Conservation (phyloP, 225 moss, liverwort and hornwort genomes). For the Pleurozium schreberi region DNA sequence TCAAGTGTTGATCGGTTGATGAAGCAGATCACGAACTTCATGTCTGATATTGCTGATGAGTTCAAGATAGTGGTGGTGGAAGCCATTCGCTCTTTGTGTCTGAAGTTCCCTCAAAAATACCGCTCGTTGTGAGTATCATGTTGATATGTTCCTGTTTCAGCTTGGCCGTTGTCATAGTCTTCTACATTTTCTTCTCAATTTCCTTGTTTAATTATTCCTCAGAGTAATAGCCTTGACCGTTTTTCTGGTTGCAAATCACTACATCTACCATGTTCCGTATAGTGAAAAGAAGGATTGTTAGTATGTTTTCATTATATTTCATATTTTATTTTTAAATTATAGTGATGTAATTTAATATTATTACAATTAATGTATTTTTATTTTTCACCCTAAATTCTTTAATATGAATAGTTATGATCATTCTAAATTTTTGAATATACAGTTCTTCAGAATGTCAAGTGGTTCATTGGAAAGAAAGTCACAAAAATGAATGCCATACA, state of each 20-base stretch:
- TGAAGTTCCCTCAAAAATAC: conserved; percentile 84
- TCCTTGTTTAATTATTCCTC: neutral
- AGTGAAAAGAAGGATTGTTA: neutral
- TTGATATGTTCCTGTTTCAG: neutral
- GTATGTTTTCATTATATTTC: neutral
- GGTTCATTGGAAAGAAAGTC: conserved; percentile 72
- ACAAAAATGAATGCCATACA: conserved; percentile 51
- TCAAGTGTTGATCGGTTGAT: conserved; percentile 89
- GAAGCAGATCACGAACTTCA: conserved; percentile 94
- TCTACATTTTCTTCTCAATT: neutral
- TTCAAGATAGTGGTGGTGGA: conserved; percentile 97
- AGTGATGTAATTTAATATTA: neutral
- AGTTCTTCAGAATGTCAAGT: conserved; percentile 71
- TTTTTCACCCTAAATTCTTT: fast-evolving
- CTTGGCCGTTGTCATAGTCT: neutral
- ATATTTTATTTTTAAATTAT: neutral
- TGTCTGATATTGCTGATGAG: conserved; percentile 89
- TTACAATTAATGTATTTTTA: neutral
- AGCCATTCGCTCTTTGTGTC: conserved; percentile 81
- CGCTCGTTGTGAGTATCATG: conserved; percentile 50
- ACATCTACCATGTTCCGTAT: neutral
- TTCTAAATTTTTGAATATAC: neutral
- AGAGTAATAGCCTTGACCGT: neutral
- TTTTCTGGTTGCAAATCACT: neutral
- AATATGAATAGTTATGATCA: neutral